A percentile compares a stretch with the other conserved stretches of the same genome.
These are phyloP conservation scores for Candida golubevii DNA, from an alignment of 805 yeast species.

Conservation along the genomic window DNA sequence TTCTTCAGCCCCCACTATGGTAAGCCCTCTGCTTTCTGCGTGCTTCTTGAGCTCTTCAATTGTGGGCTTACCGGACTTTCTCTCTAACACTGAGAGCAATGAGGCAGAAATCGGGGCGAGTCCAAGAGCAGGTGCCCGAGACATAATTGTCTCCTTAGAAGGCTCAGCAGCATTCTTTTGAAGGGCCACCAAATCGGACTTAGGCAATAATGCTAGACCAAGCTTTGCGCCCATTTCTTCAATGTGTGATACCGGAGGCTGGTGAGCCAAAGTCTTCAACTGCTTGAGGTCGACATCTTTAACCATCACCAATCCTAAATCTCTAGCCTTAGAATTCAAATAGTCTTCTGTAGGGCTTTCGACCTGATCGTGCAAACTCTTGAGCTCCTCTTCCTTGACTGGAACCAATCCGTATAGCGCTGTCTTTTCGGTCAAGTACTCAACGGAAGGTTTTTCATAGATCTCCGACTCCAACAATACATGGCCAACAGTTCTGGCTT, in stretches of 20 bases:
- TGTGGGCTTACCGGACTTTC: slow-evolving; percentile 15
- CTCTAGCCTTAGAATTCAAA: slow-evolving; percentile 9
- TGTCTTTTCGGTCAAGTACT: slow-evolving; percentile 7
- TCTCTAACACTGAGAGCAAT: slow-evolving; percentile 5
- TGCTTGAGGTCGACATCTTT: slow-evolving; percentile 9
- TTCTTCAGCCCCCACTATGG: neutral
- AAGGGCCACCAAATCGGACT: slow-evolving; percentile 2
- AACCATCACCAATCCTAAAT: slow-evolving; percentile 13
- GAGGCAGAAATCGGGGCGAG: slow-evolving; percentile 4
- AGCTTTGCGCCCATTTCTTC: neutral
- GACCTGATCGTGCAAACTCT: neutral
- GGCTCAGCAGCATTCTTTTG: slow-evolving; percentile 5
- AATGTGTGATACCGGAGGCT: slow-evolving; percentile 5
- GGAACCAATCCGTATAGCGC: slow-evolving; percentile 3
- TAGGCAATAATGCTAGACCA: slow-evolving; percentile 2
- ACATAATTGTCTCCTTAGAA: slow-evolving; percentile 2
- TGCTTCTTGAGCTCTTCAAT: slow-evolving; percentile 1
- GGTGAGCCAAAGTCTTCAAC: slow-evolving; percentile 1
- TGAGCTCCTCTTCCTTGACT: neutral
- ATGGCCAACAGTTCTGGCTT: slow-evolving; percentile 2
- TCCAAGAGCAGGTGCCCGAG: slow-evolving; percentile 14
- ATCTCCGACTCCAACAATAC: slow-evolving; percentile 2
- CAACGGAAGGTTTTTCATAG: slow-evolving; percentile 5
- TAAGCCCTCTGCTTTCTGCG: slow-evolving; percentile 1
- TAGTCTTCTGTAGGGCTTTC: slow-evolving; percentile 4